Percentiles rank a stretch among this genome's conserved stretches.
These are phyloP conservation scores for Podila epicladia DNA, from an alignment of 192 early-diverging fungal species.

Conservation along the genomic window DNA sequence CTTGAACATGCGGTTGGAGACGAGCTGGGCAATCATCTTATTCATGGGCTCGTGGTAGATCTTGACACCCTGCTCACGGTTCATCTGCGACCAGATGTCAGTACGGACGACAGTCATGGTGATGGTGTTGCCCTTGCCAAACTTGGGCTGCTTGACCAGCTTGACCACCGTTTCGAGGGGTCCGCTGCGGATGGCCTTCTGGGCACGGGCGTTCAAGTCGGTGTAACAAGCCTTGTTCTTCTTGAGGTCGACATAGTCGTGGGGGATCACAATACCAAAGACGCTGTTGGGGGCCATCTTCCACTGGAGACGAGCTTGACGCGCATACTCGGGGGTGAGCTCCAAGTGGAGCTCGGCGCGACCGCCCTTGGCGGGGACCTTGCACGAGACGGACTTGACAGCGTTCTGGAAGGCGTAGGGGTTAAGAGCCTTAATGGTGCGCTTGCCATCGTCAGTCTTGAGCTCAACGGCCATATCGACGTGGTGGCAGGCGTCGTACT, in stretches of 20 bases:
- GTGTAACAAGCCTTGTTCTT: constrained; percentile 22
- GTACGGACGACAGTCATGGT: constrained; percentile 19
- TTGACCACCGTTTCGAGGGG: constrained; percentile 42
- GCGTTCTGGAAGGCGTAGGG: constrained; percentile 38
- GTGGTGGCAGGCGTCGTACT: constrained; percentile 26
- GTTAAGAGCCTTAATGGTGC: constrained; percentile 29
- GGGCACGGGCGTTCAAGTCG: constrained; percentile 2
- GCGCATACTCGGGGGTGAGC: constrained; percentile 16
- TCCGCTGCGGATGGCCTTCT: neutral
- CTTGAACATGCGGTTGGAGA: constrained; percentile 17
- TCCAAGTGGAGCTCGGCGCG: constrained; percentile 16
- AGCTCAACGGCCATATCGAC: constrained; percentile 39
- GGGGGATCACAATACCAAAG: constrained; percentile 36
- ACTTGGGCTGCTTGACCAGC: constrained; percentile 31
- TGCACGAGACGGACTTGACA: constrained; percentile 25
- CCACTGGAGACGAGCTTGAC: constrained; percentile 18
- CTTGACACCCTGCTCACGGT: constrained; percentile 24
- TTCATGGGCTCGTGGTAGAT: constrained; percentile 24
- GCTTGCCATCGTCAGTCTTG: constrained; percentile 21
- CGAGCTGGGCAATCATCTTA: constrained; percentile 2
- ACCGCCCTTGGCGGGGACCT: neutral
- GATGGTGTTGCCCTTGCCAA: constrained; percentile 20
- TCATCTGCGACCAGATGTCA: constrained; percentile 41
- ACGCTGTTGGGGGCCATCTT: constrained; percentile 1
- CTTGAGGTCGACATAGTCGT: constrained; percentile 41